Base-by-base conservation (phyloP, 2,329 filamentous ascomycete genomes). In the Sporothrix brasiliensis region DNA sequence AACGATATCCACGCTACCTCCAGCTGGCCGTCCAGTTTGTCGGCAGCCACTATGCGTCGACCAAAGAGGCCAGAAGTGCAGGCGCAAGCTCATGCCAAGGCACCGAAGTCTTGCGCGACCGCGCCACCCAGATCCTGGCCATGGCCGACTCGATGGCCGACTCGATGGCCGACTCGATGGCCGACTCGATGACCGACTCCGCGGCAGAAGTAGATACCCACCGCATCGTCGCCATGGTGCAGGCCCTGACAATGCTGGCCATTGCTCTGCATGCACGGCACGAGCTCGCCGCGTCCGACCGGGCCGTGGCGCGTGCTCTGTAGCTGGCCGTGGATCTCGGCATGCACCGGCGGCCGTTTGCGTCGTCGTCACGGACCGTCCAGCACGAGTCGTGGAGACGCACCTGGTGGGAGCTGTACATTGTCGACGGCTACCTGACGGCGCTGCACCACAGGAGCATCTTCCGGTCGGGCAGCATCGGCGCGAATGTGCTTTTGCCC, bases 371-470 rank as follows among this genome's bases (percentile, higher is more conserved):
- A 19, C 44, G 44, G 41, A 14, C 27, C 16, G 27, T 47, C 14
- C 44, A 54, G 41, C 27, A 63, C 11, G 69, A 71, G 69, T 61
- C 52, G 39, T 14, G 65, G 54, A 54, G 69, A 47, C 44, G 69
- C 24, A 71, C 69, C 3, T 71, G 69, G 69, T 71, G 69, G 69
- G 69, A 71, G 47, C 49, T 71, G n/a, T 70, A 67, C 44, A 44
- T 70, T 4, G 63, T 67, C 27, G 69, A 70, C 47, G 63, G 61
- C 52, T 60, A 54, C 63, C 41, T 68, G 10, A 47, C 69, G 6
- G 63, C 65, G 7, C 65, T 68, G 53, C 69, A 70, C 50, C 52
- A 58, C 24, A 44, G 53, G 27, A 39, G 19, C 30, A 21, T 14
- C 54, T 60, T 60, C 11, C n/a, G 30, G 7, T 19, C 44, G 19